Conservation (phyloP, 352 stramenopile species). For the Phytophthora cryptogea region DNA sequence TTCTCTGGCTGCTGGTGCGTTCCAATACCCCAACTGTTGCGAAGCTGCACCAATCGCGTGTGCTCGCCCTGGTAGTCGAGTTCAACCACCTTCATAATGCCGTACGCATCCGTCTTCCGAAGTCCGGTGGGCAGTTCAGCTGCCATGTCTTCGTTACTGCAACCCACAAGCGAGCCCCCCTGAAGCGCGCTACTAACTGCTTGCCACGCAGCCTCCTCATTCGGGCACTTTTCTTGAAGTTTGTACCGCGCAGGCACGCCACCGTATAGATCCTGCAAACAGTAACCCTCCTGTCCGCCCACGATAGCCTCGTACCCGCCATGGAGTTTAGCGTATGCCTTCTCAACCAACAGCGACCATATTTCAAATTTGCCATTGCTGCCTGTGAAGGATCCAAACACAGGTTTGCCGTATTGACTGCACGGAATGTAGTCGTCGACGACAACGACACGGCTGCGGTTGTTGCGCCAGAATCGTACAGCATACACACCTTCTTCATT, state of each 20-base stretch:
- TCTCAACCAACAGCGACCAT: slow-evolving; percentile 94
- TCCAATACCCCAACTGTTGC: slow-evolving; percentile 83
- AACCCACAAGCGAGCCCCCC: slow-evolving; percentile 69
- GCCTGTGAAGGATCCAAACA: slow-evolving; percentile 85
- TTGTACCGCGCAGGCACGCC: slow-evolving; percentile 72
- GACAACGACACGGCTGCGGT: slow-evolving; percentile 81
- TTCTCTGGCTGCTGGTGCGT: slow-evolving; percentile 64
- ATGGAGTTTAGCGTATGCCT: slow-evolving; percentile 95
- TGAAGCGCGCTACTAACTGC: slow-evolving; percentile 49
- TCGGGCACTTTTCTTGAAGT: slow-evolving; percentile 64
- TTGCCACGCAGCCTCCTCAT: slow-evolving; percentile 65
- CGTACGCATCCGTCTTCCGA: slow-evolving; percentile 73
- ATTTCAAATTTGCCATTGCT: slow-evolving; percentile 89
- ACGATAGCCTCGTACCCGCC: slow-evolving; percentile 91
- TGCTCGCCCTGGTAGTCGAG: slow-evolving; percentile 60
- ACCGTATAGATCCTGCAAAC: slow-evolving; percentile 78
- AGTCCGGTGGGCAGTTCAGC: slow-evolving; percentile 66
- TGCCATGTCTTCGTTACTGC: slow-evolving; percentile 70
- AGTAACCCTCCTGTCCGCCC: slow-evolving; percentile 82
- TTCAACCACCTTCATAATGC: slow-evolving; percentile 78
- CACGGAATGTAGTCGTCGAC: slow-evolving; percentile 88
- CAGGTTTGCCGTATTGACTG: slow-evolving; percentile 80
- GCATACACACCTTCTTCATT: slow-evolving; percentile 90
- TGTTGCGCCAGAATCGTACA: slow-evolving; percentile 85
- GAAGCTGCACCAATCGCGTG: slow-evolving; percentile 70